phyloP scores from a whole-genome alignment of 305 asterid species.

The Solanum hybrid region DNA sequence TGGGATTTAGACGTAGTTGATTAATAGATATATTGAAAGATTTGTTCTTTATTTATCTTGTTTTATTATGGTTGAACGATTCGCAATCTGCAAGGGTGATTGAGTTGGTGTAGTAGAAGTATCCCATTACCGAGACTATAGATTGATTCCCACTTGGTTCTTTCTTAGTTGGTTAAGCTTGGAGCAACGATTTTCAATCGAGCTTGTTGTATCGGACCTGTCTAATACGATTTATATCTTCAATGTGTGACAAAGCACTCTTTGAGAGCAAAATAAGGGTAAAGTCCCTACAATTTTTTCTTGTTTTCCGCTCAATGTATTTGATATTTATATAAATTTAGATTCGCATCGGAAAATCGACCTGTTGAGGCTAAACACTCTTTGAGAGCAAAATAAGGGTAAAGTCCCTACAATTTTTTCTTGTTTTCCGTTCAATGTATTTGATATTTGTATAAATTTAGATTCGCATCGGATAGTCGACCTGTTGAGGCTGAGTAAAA shows the following conservation, averaged over 20 bases:
- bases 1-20: not conserved
- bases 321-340: not conserved
- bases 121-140: not conserved
- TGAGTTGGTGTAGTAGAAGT: not conserved
- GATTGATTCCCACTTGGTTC: not conserved
- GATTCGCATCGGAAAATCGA: accelerated
- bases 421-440: not conserved
- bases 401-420: not conserved
- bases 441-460: not conserved
- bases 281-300: not conserved
- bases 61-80: not conserved
- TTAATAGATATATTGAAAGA: not conserved
- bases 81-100: not conserved
- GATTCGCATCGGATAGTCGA: accelerated
- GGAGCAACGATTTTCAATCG: not conserved
- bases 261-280: not conserved
- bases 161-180: not conserved
- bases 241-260: not conserved
- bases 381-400: not conserved
- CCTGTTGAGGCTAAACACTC: not conserved
- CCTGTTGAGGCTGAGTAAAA: not conserved
- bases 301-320: not conserved
- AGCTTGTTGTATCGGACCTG: accelerated
- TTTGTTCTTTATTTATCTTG: not conserved
- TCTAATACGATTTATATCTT: no score